Base-by-base conservation (phyloP, 805 yeast genomes). In the Wickerhamomyces rabaulensis region DNA sequence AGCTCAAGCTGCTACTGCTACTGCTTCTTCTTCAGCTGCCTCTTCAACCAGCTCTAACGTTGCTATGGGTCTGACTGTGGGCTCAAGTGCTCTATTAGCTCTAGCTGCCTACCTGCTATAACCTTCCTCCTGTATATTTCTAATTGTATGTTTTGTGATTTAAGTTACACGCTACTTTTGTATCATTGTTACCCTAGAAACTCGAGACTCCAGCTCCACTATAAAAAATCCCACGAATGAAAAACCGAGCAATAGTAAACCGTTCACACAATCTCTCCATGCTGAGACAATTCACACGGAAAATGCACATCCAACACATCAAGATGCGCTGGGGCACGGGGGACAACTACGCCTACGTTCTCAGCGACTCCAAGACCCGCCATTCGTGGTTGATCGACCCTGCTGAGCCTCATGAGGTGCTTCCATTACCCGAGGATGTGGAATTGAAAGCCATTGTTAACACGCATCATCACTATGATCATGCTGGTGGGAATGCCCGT, bases 391-490 rank as follows among this genome's bases (percentile, higher is more conserved):
- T 94, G 29, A 84, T 94, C 52, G 99, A 94, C 58, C 96, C 98
- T 2, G 98, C 98, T 1, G 85, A 84, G 55, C 92, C 96, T 1
- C 63, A 73, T 5, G 97, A 89, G 49, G 79, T 79, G 9, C 69
- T 64, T 13, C 59, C 78, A 25, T 54, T 67, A 31, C 60, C 69
- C 31, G 68, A 66, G 29, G 50, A 54, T 36, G 65, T 75, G 36
- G 77, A 82, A 43, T 66, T 94, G 44, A 73, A 72, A 39, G 88
- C 92, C 1, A 85, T 94, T 48, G 95, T 87, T 43, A 94, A 94
- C 66, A 94, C 98, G 1, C 99, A 94, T 62, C 99, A 94, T 63
- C 99, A 94, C 65, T 79, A 81, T 60, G 99, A 94, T 62, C 99
- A 94, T 66, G 73, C 97, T 2, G 97, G 88, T 20, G 98, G 97